phyloP scores from a whole-genome alignment of 1,139 yeast species.

The Magnusiomyces paraingens region DNA sequence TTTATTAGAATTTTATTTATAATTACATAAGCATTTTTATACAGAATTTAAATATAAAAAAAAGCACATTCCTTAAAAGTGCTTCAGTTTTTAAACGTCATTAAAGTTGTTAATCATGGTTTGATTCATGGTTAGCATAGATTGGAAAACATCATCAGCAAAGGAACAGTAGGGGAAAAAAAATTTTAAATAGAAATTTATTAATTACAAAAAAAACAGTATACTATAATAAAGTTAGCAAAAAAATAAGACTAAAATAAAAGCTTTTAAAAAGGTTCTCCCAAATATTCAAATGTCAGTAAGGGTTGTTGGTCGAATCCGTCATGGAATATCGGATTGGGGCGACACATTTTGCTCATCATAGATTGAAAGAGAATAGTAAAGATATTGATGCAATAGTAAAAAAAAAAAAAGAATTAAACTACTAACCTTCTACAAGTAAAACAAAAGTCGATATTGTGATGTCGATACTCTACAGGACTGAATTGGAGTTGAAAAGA shows the following conservation, averaged over 20 bases:
- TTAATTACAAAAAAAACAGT: not conserved
- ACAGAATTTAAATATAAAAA: not conserved
- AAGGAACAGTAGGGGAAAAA: not conserved
- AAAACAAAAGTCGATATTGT: too few relatives aligned
- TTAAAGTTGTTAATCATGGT: conserved; percentile 13
- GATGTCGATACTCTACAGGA: too few relatives aligned
- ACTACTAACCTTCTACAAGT: too few relatives aligned
- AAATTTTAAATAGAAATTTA: not conserved
- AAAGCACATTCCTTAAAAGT: not conserved
- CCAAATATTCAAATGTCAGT: conserved; percentile 1
- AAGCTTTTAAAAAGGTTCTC: not conserved
- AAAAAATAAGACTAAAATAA: not conserved
- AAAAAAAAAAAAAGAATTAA: too few relatives aligned
- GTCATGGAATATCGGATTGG: conserved; percentile 6
- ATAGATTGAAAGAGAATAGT: not conserved
- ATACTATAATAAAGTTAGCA: not conserved
- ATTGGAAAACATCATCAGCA: conserved; percentile 19
- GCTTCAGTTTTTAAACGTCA: conserved; percentile 18
- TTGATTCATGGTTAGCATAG: conserved; percentile 30
- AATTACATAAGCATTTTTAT: not conserved
- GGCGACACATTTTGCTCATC: conserved; percentile 7
- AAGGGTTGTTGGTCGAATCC: conserved; percentile 7
- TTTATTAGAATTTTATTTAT: not conserved
- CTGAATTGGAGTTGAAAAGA: too few relatives aligned
- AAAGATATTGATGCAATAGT: too few relatives aligned